A percentile compares a stretch with the other conserved stretches of the same genome.
phyloP scores from a whole-genome alignment of 352 stramenopile species.

The Peronosclerospora sorghi region DNA sequence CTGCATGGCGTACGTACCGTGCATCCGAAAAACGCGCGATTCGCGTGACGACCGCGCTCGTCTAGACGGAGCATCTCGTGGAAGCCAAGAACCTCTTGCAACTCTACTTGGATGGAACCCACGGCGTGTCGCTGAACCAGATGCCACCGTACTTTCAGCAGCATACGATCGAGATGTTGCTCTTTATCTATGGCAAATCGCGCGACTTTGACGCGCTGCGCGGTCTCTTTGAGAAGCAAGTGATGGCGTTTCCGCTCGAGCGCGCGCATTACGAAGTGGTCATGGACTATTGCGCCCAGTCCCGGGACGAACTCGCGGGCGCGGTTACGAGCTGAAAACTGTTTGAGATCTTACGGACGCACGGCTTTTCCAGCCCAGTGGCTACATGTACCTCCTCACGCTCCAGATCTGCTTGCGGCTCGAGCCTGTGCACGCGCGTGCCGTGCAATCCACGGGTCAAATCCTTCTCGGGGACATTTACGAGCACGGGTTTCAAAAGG shows the following conservation, averaged over 20 bases:
- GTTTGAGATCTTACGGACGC: constrained; percentile 61
- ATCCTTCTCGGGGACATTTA: constrained; percentile 41
- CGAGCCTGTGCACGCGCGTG: constrained; percentile 21
- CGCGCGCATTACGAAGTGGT: constrained; percentile 54
- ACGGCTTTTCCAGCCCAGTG: constrained; percentile 65
- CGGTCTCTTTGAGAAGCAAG: constrained; percentile 38
- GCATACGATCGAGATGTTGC: constrained; percentile 57
- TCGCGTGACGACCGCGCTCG: constrained; percentile 35
- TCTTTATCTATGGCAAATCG: constrained; percentile 56
- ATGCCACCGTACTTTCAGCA: constrained; percentile 49
- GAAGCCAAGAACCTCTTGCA: constrained; percentile 44
- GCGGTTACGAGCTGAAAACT: constrained; percentile 46
- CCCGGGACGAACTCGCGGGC: constrained; percentile 17
- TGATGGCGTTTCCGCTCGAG: constrained; percentile 38
- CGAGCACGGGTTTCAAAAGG: too few species aligned
- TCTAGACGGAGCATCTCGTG: constrained; percentile 28
- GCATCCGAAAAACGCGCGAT: constrained; percentile 32
- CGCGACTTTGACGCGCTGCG: constrained; percentile 30
- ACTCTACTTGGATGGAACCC: constrained; percentile 27
- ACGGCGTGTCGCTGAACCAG: constrained; percentile 34
- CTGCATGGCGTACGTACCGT: constrained; percentile 25
- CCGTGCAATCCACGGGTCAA: constrained; percentile 26
- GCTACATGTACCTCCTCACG: constrained; percentile 57
- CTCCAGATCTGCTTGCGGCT: constrained; percentile 49
- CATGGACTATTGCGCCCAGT: constrained; percentile 52